Evolutionary conservation across 768 basidiomycete genomes (phyloP).

Genomic region (Holtermanniella nyarrowii): DNA sequence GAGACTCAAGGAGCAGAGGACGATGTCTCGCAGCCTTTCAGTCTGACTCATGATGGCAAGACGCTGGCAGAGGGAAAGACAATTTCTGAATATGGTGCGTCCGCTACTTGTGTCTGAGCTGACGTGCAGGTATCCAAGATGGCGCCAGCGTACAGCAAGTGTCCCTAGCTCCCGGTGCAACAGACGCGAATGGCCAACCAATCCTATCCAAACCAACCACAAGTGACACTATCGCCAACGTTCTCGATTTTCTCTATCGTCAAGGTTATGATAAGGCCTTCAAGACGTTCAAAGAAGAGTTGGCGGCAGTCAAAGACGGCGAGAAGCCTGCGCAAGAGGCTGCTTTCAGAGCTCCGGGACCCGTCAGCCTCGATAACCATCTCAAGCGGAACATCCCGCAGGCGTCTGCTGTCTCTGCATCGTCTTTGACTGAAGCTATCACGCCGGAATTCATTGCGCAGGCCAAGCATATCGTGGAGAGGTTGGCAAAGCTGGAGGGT

Average conservation of each 20-base stretch:
- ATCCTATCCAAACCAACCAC: conserved; percentile 13
- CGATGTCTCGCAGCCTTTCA: neutral
- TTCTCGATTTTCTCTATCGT: conserved; percentile 34
- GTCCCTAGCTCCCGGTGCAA: neutral
- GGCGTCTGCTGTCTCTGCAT: conserved; percentile 31
- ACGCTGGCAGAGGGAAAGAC: neutral
- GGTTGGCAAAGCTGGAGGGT: conserved; percentile 27
- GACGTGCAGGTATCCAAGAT: neutral
- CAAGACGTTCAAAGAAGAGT: conserved; percentile 14
- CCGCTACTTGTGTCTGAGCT: neutral
- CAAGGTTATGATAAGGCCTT: conserved; percentile 32
- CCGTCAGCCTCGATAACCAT: conserved; percentile 26
- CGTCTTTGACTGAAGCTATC: conserved; percentile 28
- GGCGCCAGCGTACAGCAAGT: neutral
- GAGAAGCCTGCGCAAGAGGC: conserved; percentile 17
- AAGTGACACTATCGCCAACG: conserved; percentile 26
- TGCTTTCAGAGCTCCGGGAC: conserved; percentile 25
- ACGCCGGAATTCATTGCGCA: conserved; percentile 39
- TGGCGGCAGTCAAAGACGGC: conserved; percentile 6
- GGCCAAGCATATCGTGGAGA: conserved; percentile 36
- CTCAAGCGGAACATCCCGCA: conserved; percentile 39
- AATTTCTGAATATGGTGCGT: neutral
- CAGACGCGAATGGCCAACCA: neutral
- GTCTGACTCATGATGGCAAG: neutral
- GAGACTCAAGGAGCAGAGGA: neutral